These are phyloP conservation scores for Phytophthora crassamura DNA, from an alignment of 352 stramenopile species.

Conservation along the genomic window DNA sequence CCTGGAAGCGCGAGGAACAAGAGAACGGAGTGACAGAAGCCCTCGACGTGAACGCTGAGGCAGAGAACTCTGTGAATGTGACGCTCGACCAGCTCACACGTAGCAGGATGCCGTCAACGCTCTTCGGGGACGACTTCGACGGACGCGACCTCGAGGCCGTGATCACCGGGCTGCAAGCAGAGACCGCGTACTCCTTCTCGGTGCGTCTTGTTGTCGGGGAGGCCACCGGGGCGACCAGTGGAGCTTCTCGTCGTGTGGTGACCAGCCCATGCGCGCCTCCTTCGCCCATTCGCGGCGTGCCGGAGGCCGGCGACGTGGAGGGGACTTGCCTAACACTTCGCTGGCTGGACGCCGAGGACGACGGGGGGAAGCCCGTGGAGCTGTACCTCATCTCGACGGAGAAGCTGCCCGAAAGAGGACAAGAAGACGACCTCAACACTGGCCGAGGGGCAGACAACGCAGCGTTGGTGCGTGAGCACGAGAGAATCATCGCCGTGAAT, in stretches of 20 bases:
- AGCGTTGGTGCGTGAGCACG: conserved; percentile 24
- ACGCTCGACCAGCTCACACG: conserved; percentile 57
- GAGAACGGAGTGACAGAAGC: background rate
- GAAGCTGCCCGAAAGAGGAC: conserved; percentile 26
- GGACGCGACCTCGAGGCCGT: conserved; percentile 75
- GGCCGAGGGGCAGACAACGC: conserved; percentile 29
- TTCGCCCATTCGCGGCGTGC: conserved; percentile 50
- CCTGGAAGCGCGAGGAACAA: conserved; percentile 50
- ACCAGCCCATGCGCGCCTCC: conserved; percentile 54
- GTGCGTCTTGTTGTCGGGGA: conserved; percentile 75
- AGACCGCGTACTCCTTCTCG: conserved; percentile 75
- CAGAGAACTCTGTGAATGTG: conserved; percentile 53
- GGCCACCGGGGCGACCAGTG: conserved; percentile 55
- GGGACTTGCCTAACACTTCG: conserved; percentile 51
- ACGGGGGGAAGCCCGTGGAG: conserved; percentile 57
- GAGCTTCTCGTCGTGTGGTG: conserved; percentile 49
- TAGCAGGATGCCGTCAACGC: conserved; percentile 62
- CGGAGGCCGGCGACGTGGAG: conserved; percentile 21
- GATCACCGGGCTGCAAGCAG: conserved; percentile 53
- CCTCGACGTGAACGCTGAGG: conserved; percentile 1
- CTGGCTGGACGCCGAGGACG: conserved; percentile 65
- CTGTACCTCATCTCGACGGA: conserved; percentile 48
- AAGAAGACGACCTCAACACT: conserved; percentile 26
- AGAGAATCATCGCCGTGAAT: conserved; percentile 40
- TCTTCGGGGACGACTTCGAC: conserved; percentile 84